phyloP scores from a whole-genome alignment of 2,329 filamentous ascomycete species.

The Monosporascus cannonballus region DNA sequence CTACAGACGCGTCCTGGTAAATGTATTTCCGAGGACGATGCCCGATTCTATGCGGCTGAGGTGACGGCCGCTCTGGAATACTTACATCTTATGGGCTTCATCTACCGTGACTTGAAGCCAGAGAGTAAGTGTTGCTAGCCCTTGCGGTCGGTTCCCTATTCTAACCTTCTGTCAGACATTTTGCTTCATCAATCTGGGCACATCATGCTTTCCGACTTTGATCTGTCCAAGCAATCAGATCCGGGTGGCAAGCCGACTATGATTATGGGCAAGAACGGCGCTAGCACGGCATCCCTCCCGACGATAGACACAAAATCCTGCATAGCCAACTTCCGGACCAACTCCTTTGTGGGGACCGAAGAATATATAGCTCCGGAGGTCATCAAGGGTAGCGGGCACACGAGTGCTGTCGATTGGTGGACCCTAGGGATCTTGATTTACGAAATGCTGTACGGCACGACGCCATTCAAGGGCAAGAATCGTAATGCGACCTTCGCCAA shows the following conservation, averaged over 20 bases:
- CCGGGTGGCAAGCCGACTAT: slow-evolving; percentile 94
- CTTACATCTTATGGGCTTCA: slow-evolving; percentile 97
- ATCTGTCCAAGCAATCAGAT: slow-evolving; percentile 95
- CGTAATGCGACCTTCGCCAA: slow-evolving; percentile 97
- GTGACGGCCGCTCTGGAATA: slow-evolving; percentile 96
- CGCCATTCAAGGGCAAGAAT: slow-evolving; percentile 99
- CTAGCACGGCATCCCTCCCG: slow-evolving; percentile 78
- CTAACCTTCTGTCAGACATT: slow-evolving; percentile 63
- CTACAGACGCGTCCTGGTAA: slow-evolving; percentile 95
- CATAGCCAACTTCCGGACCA: slow-evolving; percentile 96
- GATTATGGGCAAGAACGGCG: slow-evolving; percentile 87
- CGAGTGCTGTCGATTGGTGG: slow-evolving; percentile 99
- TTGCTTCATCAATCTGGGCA: slow-evolving; percentile 97
- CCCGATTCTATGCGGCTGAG: slow-evolving; percentile 94
- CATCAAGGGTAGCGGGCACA: slow-evolving; percentile 97
- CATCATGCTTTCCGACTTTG: slow-evolving; percentile 99
- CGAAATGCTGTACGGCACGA: slow-evolving; percentile 98
- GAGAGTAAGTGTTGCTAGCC: slow-evolving; percentile 64
- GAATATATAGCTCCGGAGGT: slow-evolving; percentile 99
- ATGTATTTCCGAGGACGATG: slow-evolving; percentile 94
- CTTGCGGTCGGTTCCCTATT: neutral
- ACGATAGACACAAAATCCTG: slow-evolving; percentile 99
- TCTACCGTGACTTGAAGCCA: slow-evolving; percentile 95
- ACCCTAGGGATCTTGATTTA: slow-evolving; percentile 95
- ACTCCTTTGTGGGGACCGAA: slow-evolving; percentile 96